Percentiles rank a stretch among this genome's conserved stretches.
phyloP scores from a whole-genome alignment of 1,284 basidiomycete genomes.

The Naganishia albida region DNA sequence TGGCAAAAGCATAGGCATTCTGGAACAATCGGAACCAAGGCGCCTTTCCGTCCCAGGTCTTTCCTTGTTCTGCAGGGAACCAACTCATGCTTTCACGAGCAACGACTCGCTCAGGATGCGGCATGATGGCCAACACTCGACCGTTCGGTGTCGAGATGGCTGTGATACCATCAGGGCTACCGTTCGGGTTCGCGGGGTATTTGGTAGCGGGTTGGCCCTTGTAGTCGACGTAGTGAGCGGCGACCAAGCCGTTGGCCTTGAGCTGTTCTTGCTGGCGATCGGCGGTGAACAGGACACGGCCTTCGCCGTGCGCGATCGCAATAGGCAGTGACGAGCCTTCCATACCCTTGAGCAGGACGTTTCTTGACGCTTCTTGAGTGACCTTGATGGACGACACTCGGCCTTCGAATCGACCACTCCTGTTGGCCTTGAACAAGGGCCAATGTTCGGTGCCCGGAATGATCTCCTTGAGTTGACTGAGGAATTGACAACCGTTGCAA shows the following conservation, averaged over 20 bases:
- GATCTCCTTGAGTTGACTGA: slow-evolving; percentile 80
- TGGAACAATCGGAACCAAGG: slow-evolving; percentile 97
- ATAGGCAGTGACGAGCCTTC: slow-evolving; percentile 82
- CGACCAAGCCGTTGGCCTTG: slow-evolving; percentile 61
- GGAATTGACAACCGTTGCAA: slow-evolving; percentile 98
- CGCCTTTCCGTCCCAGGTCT: slow-evolving; percentile 69
- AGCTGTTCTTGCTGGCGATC: slow-evolving; percentile 56
- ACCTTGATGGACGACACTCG: slow-evolving; percentile 80
- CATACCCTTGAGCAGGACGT: slow-evolving; percentile 89
- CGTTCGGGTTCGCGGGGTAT: slow-evolving; percentile 96
- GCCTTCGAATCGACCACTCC: slow-evolving; percentile 86
- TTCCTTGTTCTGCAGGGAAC: slow-evolving; percentile 66
- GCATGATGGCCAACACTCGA: slow-evolving; percentile 91
- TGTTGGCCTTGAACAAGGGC: slow-evolving; percentile 90
- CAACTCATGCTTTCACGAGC: slow-evolving; percentile 81
- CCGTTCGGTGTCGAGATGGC: slow-evolving; percentile 84
- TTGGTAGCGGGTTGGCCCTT: slow-evolving; percentile 65
- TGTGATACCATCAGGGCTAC: slow-evolving; percentile 80
- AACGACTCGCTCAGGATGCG: slow-evolving; percentile 83
- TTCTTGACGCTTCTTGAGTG: slow-evolving; percentile 55
- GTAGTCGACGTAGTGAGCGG: slow-evolving; percentile 75
- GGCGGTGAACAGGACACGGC: slow-evolving; percentile 71
- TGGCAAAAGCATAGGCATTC: slow-evolving; percentile 64
- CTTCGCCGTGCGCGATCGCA: slow-evolving; percentile 95
- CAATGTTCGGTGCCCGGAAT: slow-evolving; percentile 83